A percentile compares a stretch with the other conserved stretches of the same genome.
Conservation (phyloP, 768 basidiomycete genomes). For the Floccularia luteovirens region DNA sequence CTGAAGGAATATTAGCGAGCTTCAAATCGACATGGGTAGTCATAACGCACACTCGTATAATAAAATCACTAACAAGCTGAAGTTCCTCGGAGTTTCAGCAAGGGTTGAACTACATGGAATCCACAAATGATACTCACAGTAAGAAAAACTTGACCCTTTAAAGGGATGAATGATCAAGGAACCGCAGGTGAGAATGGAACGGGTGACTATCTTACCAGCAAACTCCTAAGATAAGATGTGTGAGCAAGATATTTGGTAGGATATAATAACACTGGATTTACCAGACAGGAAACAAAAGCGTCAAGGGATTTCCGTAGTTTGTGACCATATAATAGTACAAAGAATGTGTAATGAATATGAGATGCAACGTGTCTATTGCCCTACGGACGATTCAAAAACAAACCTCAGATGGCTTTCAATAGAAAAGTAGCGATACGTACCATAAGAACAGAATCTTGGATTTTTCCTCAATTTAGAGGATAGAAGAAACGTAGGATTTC, state of each 20-base stretch:
- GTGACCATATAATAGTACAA: conserved; percentile 27
- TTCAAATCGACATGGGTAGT: too few relatives aligned
- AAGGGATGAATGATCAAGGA: conserved; percentile 1
- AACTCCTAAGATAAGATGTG: conserved; percentile 12
- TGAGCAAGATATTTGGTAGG: background rate
- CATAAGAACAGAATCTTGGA: background rate
- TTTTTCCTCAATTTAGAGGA: background rate
- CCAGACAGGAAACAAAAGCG: conserved; percentile 20
- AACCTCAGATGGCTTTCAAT: background rate
- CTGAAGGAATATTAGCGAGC: conserved; percentile 4
- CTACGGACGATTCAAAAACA: too few relatives aligned
- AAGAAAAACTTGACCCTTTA: conserved; percentile 17
- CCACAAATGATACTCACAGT: conserved; percentile 12
- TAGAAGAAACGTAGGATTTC: background rate
- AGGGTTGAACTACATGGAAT: background rate
- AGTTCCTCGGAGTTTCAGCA: background rate
- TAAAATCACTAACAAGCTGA: conserved; percentile 20
- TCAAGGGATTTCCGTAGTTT: conserved; percentile 19
- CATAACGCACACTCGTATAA: conserved; percentile 23
- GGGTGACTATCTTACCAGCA: conserved; percentile 11
- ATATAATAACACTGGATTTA: conserved; percentile 6
- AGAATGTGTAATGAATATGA: conserved; percentile 22
- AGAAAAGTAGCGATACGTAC: background rate
- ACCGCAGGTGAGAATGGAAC: background rate
- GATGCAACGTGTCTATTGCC: conserved; percentile 25